Conservation (phyloP, 2,329 filamentous ascomycete species). For the Beauveria medogensis region DNA sequence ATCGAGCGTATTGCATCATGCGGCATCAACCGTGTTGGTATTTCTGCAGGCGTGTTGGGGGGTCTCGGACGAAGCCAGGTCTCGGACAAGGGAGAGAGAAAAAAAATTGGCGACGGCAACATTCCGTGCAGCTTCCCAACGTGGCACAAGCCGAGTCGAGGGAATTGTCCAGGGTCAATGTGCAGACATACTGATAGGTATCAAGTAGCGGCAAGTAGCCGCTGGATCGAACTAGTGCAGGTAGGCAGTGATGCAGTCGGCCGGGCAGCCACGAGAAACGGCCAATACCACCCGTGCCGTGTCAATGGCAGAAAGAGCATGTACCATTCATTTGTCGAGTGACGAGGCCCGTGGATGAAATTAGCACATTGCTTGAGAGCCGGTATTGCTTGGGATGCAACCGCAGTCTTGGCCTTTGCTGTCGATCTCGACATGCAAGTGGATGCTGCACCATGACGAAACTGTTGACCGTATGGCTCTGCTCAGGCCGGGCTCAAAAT, state of each 20-base stretch:
- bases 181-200: neutral
- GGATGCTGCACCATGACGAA: neutral
- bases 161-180: too few relatives aligned
- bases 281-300: too few relatives aligned
- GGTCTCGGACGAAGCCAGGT: too few relatives aligned
- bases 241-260: too few relatives aligned
- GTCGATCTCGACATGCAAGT: neutral
- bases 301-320: too few relatives aligned
- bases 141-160: neutral
- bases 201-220: neutral
- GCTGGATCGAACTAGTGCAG: too few relatives aligned
- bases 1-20: neutral
- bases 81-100: too few relatives aligned
- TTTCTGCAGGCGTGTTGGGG: neutral
- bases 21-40: neutral
- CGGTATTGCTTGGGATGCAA: neutral
- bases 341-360: neutral
- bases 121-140: constrained; percentile 2
- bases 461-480: neutral
- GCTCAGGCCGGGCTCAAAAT: too few relatives aligned
- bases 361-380: neutral
- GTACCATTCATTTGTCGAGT: neutral
- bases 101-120: neutral
- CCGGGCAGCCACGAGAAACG: too few relatives aligned
- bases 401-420: neutral